phyloP scores from a whole-genome alignment of 2,329 filamentous ascomycete species.

The Penicillium janthinellum region DNA sequence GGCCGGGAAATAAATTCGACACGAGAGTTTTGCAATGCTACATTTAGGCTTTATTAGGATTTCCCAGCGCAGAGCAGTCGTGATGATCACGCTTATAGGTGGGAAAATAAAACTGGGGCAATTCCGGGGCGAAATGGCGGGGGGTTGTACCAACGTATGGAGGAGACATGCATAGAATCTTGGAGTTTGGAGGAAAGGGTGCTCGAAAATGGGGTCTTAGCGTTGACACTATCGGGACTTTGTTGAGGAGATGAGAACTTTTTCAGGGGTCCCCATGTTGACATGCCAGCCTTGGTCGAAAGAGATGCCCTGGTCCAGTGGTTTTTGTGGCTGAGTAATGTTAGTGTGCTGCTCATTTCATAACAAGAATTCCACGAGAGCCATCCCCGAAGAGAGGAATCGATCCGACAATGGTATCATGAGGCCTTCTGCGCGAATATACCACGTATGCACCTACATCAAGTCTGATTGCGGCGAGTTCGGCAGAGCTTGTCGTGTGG shows the following conservation, averaged over 20 bases:
- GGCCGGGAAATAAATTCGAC: background rate
- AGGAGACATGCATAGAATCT: background rate
- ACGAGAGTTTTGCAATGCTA: background rate
- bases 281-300: too few species aligned
- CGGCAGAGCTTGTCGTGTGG: background rate
- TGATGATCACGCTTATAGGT: conserved; percentile 15
- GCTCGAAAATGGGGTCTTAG: background rate
- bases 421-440: background rate
- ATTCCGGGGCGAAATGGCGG: background rate
- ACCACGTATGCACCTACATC: too few species aligned
- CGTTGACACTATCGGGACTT: background rate
- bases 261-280: background rate
- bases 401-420: background rate
- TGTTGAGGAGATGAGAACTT: background rate
- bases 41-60: background rate
- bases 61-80: background rate
- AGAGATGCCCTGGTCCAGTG: too few species aligned
- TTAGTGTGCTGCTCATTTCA: too few species aligned
- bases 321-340: too few species aligned
- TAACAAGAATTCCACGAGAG: too few species aligned
- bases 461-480: background rate
- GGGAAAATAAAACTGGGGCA: conserved; percentile 17
- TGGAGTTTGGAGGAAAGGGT: background rate
- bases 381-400: too few species aligned
- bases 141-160: background rate